phyloP scores from a whole-genome alignment of 345 rosid genomes.

The Brassica rapa region DNA sequence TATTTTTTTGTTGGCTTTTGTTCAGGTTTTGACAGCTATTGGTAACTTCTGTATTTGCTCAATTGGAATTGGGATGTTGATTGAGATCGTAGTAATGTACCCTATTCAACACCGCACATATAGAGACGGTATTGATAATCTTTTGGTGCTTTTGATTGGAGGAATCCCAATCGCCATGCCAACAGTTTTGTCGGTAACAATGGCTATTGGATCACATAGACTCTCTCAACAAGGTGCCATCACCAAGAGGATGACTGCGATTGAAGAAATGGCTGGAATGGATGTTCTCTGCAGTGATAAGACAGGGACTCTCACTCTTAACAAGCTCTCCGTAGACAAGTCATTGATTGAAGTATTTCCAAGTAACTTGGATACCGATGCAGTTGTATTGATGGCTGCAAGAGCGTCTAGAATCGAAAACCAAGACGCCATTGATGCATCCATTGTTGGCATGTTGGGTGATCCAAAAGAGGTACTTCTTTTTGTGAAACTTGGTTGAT shows the following conservation, averaged over 20 bases:
- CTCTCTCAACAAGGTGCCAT: slow-evolving; percentile 94
- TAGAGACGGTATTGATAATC: slow-evolving; percentile 87
- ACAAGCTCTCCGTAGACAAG: slow-evolving; percentile 90
- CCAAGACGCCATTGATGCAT: slow-evolving; percentile 96
- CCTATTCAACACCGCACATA: slow-evolving; percentile 69
- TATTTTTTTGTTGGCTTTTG: not conserved
- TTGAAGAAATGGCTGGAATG: slow-evolving; percentile 98
- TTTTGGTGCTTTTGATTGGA: slow-evolving; percentile 88
- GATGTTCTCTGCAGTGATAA: slow-evolving; percentile 96
- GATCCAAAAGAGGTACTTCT: slow-evolving; percentile 67
- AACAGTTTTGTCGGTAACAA: slow-evolving; percentile 88
- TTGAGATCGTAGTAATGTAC: slow-evolving; percentile 79
- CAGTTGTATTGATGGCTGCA: slow-evolving; percentile 65
- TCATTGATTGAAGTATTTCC: slow-evolving; percentile 71
- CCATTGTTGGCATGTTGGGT: slow-evolving; percentile 79
- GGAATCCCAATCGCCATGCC: slow-evolving; percentile 99
- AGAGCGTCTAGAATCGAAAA: slow-evolving; percentile 90
- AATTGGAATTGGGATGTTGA: slow-evolving; percentile 76
- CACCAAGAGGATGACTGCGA: slow-evolving; percentile 97
- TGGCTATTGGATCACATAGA: slow-evolving; percentile 97
- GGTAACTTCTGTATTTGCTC: slow-evolving; percentile 99
- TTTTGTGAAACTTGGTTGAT: not conserved
- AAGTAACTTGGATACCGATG: slow-evolving; percentile 46
- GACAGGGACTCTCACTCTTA: slow-evolving; percentile 92
- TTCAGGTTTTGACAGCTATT: slow-evolving; percentile 77